Conservation (phyloP, 495 filamentous ascomycete genomes). For the Trichoderma parareesei region DNA sequence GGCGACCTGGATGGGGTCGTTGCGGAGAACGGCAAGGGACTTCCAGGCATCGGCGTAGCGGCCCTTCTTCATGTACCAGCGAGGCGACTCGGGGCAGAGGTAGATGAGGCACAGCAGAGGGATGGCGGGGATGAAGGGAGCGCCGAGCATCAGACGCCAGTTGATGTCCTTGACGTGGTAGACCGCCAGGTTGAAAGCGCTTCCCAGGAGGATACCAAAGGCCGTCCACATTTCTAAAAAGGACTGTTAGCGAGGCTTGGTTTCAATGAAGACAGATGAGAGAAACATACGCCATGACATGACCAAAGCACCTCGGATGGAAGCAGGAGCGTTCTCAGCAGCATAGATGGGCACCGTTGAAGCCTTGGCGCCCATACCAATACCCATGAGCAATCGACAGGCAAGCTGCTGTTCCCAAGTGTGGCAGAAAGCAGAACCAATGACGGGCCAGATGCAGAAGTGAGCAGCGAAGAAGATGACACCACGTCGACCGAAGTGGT, state of each 20-base stretch:
- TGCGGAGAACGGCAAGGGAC: conserved; percentile 53
- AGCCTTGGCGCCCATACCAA: conserved; percentile 62
- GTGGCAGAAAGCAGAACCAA: conserved; percentile 58
- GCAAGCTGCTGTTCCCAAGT: conserved; percentile 55
- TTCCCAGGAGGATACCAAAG: conserved; percentile 70
- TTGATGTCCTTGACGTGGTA: conserved; percentile 43
- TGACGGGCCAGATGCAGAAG: conserved; percentile 53
- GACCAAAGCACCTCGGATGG: conserved; percentile 68
- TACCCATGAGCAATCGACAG: conserved; percentile 57
- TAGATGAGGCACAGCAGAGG: conserved; percentile 58
- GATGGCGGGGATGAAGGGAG: conserved; percentile 68
- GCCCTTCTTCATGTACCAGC: conserved; percentile 57
- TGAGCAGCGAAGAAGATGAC: conserved; percentile 60
- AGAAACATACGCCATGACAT: conserved; percentile 60
- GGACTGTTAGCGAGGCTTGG: not conserved
- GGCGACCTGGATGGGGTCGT: conserved; percentile 60
- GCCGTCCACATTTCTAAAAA: conserved; percentile 64
- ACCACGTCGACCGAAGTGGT: conserved; percentile 55
- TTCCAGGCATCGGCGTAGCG: conserved; percentile 53
- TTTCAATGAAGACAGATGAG: not conserved
- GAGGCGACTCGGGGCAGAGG: conserved; percentile 66
- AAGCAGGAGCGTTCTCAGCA: conserved; percentile 67
- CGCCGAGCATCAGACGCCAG: conserved; percentile 74
- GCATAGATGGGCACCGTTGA: conserved; percentile 63
- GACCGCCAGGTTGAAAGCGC: conserved; percentile 62